Evolutionary conservation across 257 asterid genomes (phyloP).

Genomic region (Datura wrightii): DNA sequence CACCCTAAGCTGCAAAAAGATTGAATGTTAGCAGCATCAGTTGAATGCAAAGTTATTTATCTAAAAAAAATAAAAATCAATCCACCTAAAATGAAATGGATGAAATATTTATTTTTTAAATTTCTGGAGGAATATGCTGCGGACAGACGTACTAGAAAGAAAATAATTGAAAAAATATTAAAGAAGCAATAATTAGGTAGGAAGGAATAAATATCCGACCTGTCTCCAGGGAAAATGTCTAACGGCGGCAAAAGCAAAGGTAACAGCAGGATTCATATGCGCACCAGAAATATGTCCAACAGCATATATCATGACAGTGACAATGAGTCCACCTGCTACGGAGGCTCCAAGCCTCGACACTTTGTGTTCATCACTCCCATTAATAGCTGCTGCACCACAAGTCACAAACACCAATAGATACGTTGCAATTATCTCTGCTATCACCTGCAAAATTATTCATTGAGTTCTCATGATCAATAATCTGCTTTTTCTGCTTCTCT

Average conservation of each 20-base stretch:
- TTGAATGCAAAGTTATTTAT: too few relatives aligned
- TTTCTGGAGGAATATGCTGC: too few relatives aligned
- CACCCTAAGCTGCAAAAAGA: too few relatives aligned
- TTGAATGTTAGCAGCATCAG: too few relatives aligned
- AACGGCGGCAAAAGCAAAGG: slow-evolving; percentile 78
- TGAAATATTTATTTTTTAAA: too few relatives aligned
- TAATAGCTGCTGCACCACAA: slow-evolving; percentile 79
- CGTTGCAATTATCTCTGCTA: slow-evolving; percentile 72
- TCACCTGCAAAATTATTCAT: slow-evolving; percentile 47
- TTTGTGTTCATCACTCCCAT: slow-evolving; percentile 55
- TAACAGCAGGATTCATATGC: slow-evolving; percentile 93
- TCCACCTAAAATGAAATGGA: too few relatives aligned
- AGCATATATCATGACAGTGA: slow-evolving; percentile 87
- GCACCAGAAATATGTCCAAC: slow-evolving; percentile 96
- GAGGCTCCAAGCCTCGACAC: slow-evolving; percentile 82
- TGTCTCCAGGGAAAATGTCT: slow-evolving; percentile 86
- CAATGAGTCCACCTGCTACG: slow-evolving; percentile 82
- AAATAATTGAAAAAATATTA: too few relatives aligned
- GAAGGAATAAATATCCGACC: slow-evolving; percentile 39
- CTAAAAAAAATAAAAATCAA: too few relatives aligned
- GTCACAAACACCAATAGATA: slow-evolving; percentile 79
- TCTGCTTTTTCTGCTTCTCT: too few relatives aligned
- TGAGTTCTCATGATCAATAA: background rate
- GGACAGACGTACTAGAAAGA: too few relatives aligned
- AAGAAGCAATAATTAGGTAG: too few relatives aligned